These are phyloP conservation scores for Microstegium vimineum DNA, from an alignment of 176 grass and related monocot species.

Conservation along the genomic window DNA sequence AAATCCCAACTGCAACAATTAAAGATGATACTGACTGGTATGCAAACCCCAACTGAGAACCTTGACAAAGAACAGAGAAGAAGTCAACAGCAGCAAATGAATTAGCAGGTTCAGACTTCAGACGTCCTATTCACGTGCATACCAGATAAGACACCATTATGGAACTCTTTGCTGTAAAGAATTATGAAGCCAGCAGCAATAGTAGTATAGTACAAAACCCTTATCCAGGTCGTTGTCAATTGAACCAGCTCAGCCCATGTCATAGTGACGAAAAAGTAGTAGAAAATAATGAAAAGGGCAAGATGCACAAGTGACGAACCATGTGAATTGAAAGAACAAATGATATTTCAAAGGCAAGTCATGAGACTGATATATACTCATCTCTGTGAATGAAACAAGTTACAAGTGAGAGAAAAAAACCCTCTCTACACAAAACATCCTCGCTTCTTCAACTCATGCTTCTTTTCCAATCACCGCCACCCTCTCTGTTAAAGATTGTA, in stretches of 20 bases:
- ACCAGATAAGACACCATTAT: neutral
- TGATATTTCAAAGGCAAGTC: neutral
- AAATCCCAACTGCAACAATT: neutral
- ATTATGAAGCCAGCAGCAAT: neutral
- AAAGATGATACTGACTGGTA: neutral
- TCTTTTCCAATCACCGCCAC: slow-evolving; percentile 21
- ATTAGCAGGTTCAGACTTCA: neutral
- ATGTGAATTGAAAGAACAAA: neutral
- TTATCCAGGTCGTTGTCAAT: neutral
- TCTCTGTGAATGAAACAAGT: slow-evolving; percentile 6
- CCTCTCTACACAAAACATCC: slow-evolving; percentile 8
- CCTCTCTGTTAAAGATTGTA: slow-evolving; percentile 37
- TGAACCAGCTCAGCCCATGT: neutral
- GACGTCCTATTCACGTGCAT: neutral
- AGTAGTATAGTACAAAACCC: neutral
- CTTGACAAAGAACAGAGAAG: neutral
- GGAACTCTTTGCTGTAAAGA: neutral
- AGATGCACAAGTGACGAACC: neutral
- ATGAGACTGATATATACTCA: neutral
- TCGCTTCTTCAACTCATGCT: slow-evolving; percentile 13
- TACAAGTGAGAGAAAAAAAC: neutral
- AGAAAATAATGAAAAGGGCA: neutral
- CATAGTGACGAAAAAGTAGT: no score
- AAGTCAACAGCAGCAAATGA: neutral
- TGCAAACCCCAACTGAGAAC: neutral